These are phyloP conservation scores for Cryptomeria japonica DNA, from an alignment of 75 land plant genomes.

Conservation along the genomic window DNA sequence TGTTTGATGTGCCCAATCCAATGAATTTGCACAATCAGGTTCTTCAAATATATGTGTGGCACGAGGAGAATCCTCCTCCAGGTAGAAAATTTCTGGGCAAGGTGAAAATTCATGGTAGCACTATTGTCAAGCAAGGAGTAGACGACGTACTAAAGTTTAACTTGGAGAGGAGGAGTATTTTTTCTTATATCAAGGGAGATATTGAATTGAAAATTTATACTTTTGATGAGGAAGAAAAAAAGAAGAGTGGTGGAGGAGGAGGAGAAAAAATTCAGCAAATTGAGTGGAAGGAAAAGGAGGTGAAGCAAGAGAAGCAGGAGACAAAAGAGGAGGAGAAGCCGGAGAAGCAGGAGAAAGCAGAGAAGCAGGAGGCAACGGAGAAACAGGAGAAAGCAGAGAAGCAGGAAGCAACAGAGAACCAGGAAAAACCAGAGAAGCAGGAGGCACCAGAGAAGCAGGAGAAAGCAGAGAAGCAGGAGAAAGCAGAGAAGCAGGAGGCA, in stretches of 20 bases:
- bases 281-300: conserved; percentile 16
- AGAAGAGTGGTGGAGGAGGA: no score
- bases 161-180: conserved; percentile 52
- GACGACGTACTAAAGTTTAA: conserved; percentile 27
- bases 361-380: background rate
- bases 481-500: conserved; percentile 16
- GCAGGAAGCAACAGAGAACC: conserved; percentile 11
- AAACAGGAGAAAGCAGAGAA: no score
- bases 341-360: background rate
- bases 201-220: conserved; percentile 53
- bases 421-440: conserved; percentile 9
- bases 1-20: conserved; percentile 40
- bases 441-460: conserved; percentile 16
- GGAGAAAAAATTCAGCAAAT: background rate
- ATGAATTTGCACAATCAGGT: conserved; percentile 37
- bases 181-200: conserved; percentile 63
- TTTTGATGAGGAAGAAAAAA: background rate
- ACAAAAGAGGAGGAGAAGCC: no score
- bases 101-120: conserved; percentile 41
- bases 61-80: conserved; percentile 42
- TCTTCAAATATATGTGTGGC: conserved; percentile 59
- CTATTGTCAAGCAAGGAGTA: conserved; percentile 34
- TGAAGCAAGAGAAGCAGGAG: background rate
- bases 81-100: conserved; percentile 64
- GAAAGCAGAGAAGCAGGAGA: conserved; percentile 13